Percentiles rank a stretch among this genome's conserved stretches.
Conservation (phyloP, 2,329 filamentous ascomycete genomes). For the Triangularia setosa region DNA sequence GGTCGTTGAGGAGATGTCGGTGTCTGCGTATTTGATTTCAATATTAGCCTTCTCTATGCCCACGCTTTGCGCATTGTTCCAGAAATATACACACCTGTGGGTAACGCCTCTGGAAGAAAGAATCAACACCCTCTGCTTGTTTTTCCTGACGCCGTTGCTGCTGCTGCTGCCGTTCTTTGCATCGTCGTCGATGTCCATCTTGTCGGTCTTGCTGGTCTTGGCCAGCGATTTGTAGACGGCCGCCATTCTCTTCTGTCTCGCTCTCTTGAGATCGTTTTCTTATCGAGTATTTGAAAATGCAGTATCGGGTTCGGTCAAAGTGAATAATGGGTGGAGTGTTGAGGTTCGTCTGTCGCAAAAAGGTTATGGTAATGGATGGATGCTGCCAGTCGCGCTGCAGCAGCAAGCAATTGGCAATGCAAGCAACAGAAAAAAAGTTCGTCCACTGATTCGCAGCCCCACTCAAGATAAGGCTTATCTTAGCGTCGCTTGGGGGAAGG, state of each 20-base stretch:
- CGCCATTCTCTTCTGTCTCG: slow-evolving; percentile 49
- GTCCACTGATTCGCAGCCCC: slow-evolving; percentile 4
- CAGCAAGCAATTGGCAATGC: background rate
- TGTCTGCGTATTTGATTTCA: slow-evolving; percentile 54
- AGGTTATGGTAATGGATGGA: background rate
- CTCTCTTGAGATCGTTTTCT: background rate
- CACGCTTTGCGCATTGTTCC: background rate
- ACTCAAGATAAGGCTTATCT: slow-evolving; percentile 17
- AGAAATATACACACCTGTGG: slow-evolving; percentile 57
- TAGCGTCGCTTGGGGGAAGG: slow-evolving; percentile 9
- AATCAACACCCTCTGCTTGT: slow-evolving; percentile 77
- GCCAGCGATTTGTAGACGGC: slow-evolving; percentile 72
- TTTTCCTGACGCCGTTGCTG: slow-evolving; percentile 50
- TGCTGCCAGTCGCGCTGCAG: background rate
- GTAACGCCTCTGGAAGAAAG: slow-evolving; percentile 91
- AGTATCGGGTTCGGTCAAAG: background rate
- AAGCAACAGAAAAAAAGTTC: slow-evolving; percentile 4
- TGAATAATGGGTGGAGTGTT: background rate
- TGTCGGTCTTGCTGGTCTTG: slow-evolving; percentile 50
- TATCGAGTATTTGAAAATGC: background rate
- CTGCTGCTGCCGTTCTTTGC: slow-evolving; percentile 28
- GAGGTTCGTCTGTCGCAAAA: slow-evolving; percentile 3
- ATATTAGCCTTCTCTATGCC: background rate
- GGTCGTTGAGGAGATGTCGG: slow-evolving; percentile 86
- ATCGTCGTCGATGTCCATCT: slow-evolving; percentile 37